These are phyloP conservation scores for Encephalitozoon intestinalis DNA, from an alignment of 371 early-diverging fungal species.

Conservation along the genomic window DNA sequence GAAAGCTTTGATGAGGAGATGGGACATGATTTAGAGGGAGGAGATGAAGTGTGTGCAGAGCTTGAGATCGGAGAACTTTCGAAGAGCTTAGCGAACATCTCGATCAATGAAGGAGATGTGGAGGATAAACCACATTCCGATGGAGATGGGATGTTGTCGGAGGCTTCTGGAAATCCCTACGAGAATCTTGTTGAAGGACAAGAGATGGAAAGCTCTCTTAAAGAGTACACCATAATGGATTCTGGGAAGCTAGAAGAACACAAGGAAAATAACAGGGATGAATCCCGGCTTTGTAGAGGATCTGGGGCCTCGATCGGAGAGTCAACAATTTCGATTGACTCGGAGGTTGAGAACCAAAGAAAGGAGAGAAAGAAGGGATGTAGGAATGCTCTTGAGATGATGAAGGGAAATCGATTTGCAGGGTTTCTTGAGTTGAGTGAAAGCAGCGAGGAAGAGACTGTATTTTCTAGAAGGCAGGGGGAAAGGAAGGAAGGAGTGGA, in stretches of 20 bases:
- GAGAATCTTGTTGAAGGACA: not conserved
- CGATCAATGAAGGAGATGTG: not conserved
- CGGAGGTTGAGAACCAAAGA: not conserved
- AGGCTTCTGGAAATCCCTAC: not conserved
- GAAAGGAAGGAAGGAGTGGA: not conserved
- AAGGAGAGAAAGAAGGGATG: not conserved
- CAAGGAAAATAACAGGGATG: not conserved
- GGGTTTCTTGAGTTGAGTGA: not conserved
- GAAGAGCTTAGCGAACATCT: not conserved
- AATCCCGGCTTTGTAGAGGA: not conserved
- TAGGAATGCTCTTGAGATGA: not conserved
- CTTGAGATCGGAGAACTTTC: not conserved
- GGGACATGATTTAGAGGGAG: not conserved
- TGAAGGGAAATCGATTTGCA: not conserved
- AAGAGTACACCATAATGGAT: slow-evolving; percentile 2
- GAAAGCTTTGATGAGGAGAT: not conserved
- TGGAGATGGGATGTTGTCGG: not conserved
- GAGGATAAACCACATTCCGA: not conserved
- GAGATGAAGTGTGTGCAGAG: not conserved
- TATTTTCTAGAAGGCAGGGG: not conserved
- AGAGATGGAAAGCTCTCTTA: not conserved
- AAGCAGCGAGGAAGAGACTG: not conserved
- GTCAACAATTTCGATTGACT: not conserved
- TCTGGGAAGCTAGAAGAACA: not conserved
- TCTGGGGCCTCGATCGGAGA: not conserved